Evolutionary conservation across 1,284 basidiomycete genomes (phyloP).

Genomic region (Boletus hoseneyae): DNA sequence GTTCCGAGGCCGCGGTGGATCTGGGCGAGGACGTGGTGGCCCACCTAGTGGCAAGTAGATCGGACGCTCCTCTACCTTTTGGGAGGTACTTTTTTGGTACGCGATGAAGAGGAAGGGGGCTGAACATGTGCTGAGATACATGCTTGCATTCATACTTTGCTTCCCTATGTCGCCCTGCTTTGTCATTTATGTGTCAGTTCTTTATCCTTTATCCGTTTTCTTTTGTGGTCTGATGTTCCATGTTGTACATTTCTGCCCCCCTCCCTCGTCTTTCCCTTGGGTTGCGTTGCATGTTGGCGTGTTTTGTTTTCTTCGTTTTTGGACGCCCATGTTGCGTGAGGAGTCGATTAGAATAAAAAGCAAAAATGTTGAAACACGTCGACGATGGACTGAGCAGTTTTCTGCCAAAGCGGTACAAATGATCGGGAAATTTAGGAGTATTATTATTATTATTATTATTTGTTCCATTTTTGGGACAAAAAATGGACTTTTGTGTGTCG

Average conservation of each 20-base stretch:
- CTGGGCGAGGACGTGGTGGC: slow-evolving; percentile 34
- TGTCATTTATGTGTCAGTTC: slow-evolving; percentile 5
- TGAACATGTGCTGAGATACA: slow-evolving; percentile 14
- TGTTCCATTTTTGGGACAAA: too few relatives aligned
- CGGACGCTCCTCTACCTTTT: not conserved
- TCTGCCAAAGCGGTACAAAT: too few relatives aligned
- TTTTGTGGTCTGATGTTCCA: slow-evolving; percentile 6
- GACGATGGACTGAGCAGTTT: too few relatives aligned
- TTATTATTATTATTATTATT: too few relatives aligned
- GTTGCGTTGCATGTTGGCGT: slow-evolving; percentile 15
- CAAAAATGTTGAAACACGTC: slow-evolving; percentile 2
- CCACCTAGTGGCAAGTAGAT: slow-evolving; percentile 26
- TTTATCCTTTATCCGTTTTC: not conserved
- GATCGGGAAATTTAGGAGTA: too few relatives aligned
- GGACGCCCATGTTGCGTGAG: slow-evolving; percentile 25
- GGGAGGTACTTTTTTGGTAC: slow-evolving; percentile 4
- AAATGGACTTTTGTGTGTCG: too few relatives aligned
- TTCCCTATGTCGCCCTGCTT: slow-evolving; percentile 16
- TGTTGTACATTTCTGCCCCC: slow-evolving; percentile 19
- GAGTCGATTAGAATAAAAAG: slow-evolving; percentile 23
- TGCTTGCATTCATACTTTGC: slow-evolving; percentile 10
- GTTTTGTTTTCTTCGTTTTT: slow-evolving; percentile 12
- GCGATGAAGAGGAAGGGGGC: slow-evolving; percentile 1
- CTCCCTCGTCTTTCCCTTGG: slow-evolving; percentile 13
- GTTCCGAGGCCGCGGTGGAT: slow-evolving; percentile 36